Evolutionary conservation across 768 basidiomycete species (phyloP).

Genomic region (Leccinum incarnatum): DNA sequence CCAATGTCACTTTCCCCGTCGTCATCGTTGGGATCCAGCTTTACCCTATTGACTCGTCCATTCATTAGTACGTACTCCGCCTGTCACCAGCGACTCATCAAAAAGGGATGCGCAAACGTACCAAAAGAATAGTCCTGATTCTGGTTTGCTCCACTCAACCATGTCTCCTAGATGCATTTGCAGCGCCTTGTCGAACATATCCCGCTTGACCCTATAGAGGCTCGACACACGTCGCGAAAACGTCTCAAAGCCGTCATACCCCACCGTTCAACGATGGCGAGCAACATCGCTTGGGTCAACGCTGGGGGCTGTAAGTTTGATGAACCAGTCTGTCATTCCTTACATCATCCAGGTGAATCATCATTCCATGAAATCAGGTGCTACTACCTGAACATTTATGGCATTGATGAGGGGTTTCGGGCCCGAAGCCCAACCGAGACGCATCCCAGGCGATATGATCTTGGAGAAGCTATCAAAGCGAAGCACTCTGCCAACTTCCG

Average conservation of each 20-base stretch:
- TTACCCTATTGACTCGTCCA: constrained; percentile 46
- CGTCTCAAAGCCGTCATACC: constrained; percentile 62
- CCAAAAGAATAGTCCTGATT: too few species aligned
- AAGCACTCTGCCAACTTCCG: constrained; percentile 40
- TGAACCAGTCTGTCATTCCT: constrained; percentile 50
- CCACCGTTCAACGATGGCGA: constrained; percentile 57
- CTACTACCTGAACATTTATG: too few species aligned
- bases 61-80: background rate
- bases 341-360: background rate
- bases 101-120: background rate
- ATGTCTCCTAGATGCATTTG: constrained; percentile 66
- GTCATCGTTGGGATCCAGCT: constrained; percentile 36
- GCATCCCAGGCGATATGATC: too few species aligned
- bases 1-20: constrained; percentile 56
- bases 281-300: constrained; percentile 54
- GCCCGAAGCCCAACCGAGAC: too few species aligned
- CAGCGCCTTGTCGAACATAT: constrained; percentile 70
- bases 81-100: background rate
- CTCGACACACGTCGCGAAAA: constrained; percentile 62
- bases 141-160: constrained; percentile 63
- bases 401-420: too few species aligned
- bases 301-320: constrained; percentile 62
- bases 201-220: constrained; percentile 65
- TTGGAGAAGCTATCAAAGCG: too few species aligned
- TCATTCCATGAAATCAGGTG: too few species aligned